Base-by-base conservation (phyloP, 495 filamentous ascomycete species). In the Talaromyces adpressus region DNA sequence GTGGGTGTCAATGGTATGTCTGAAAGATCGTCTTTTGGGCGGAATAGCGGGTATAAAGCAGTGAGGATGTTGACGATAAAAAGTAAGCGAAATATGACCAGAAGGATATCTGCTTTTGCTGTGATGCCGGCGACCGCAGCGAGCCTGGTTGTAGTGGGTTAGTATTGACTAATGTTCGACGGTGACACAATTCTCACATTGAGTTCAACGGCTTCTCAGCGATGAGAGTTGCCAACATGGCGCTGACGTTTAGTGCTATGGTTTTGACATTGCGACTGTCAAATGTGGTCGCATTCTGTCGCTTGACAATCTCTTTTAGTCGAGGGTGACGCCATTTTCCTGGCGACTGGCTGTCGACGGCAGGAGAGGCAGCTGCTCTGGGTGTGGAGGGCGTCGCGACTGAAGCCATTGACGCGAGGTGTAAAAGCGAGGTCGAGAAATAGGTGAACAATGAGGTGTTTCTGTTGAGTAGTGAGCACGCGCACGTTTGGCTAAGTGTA, bases 1-100 rank as follows among this genome's bases (percentile, higher is more conserved):
- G 87, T 87, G 23, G 94, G 91, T 5, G 92, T 97, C 59, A 98
- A 82, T 64, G 94, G 86, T 57, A 98, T 95, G 72, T 98, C 93
- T 66, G 86, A 79, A 63, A 97, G 81, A 64, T 93, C 84, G 72
- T 96, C 92, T 62, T 80, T 83, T 6, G 76, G 74, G 57, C 85
- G 83, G 69, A 91, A 72, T 22, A 97, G 82, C 12, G 91, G 94
- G 23, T 82, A 79, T 39, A 88, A 67, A 16, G 90, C 86, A 14
- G 84, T 64, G 64, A 79, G 63, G 62, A 93, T 85, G 73, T 93
- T 94, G 73, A 79, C 74, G 47, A 86, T 25, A 34, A 90, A 82
- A 49, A 91, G 68, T 14, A 84, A 66, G 61, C 87, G 88, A 22
- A 88, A 47, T 6, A 74, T 20, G 45, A 80, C 66, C 59, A 87